Evolutionary conservation across 352 stramenopile species (phyloP), one percentile per base, ranked within the genome.

Genomic region (Pythium rishiriense): DNA sequence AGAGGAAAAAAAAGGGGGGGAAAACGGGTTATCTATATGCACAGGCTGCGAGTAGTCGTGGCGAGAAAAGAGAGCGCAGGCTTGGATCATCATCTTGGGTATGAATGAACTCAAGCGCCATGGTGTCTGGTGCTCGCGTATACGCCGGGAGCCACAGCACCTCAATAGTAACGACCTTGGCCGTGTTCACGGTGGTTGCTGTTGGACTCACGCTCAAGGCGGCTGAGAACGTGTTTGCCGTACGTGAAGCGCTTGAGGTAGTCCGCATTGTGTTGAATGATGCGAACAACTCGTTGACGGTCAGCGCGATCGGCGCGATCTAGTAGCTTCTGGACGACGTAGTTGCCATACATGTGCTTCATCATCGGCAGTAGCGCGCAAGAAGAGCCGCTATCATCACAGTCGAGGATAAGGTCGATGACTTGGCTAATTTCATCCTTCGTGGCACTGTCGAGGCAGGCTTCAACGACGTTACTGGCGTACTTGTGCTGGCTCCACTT

Each of bases 281-380:
- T 94, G 70, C 78, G 90, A 66, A 96, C 81, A 70, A 98, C 96
- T 17, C 80, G 83, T 53, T 92, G 77, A 42, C 88, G 85, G 68
- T 98, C 90, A 37, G 73, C 67, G 43, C 85, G 69, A 64, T 97
- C 85, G 3, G 91, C 89, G 24, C 95, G 86, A 61, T 98, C 94
- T 39, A 98, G 87, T 54, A 98, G 81, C 71, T 98, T 98, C 74
- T 98, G 93, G 22, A 98, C 94, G 35, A 98, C 95, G 69, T 98
- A 98, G 75, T 98, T 98, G 45, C 89, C 95, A 67, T 98, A 98
- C 70, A 96, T 97, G 75, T 98, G 93, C 71, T 96, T 97, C 82
- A 98, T 97, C 88, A 98, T 98, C 1, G 93, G 79, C 31, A 98
- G 79, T n/a, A 97, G 66, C 39, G 85, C 70, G 33, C 86, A 95